Base-by-base conservation (phyloP, 768 basidiomycete genomes). In the Infundibulicybe gibba region DNA sequence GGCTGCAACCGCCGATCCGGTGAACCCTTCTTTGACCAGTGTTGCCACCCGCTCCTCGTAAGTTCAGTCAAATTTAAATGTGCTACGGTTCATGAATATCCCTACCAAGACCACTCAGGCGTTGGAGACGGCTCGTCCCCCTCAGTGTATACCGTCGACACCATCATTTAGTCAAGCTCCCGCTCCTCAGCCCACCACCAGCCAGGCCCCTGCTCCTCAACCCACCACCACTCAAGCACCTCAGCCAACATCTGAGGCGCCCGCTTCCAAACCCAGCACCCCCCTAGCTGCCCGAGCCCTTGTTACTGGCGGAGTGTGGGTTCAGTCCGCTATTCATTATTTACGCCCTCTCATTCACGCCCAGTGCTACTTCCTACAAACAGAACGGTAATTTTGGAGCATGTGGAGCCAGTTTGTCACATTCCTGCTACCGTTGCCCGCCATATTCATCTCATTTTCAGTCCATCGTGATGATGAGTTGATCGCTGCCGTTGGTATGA, bases 331-430 rank as follows among this genome's bases (percentile, higher is more conserved):
- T 13, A 50, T 19, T 39, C 17, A n/a, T 32, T 39, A 43, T 16
- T 31, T 51, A 9, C 47, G 54, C 21, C 37, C 45, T 43, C 35
- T 57, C 30, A 44, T 47, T 16, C 21, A 59, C 35, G 37, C 54
- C 20, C 30, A 83, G 81, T 49, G 83, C 77, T 32, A 86, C 84
- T 2, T 86, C 63, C 63, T 91, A 75, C 71, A 77, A 71, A 65
- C 89, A 90, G 72, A 67, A 78, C 40, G 87, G 85, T 41, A 71
- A 72, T 33, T 70, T 87, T 6, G 94, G 94, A 45, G 87, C 90
- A 5, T 97, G 94, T 63, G 94, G 94, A 20, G 57, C 45, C 11
- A 15, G 33, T 34, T 10, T 34, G 33, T 34, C 15, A 10, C 15
- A 34, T 34, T 34, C 33, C 15, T 10, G n/a, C n/a, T n/a, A n/a